Conservation (phyloP, 257 asterid species). For the Salvia miltiorrhiza region DNA sequence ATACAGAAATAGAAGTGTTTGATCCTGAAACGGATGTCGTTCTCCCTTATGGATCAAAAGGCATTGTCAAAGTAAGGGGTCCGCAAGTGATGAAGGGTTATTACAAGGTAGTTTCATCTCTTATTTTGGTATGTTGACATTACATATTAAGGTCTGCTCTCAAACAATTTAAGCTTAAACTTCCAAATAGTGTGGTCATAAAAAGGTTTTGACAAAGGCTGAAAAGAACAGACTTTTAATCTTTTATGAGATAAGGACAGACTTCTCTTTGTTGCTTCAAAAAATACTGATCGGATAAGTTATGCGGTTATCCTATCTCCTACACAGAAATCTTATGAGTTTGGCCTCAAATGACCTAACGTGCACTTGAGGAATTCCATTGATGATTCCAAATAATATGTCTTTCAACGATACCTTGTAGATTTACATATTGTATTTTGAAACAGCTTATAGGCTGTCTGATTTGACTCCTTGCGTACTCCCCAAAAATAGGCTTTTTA, state of each 20-base stretch:
- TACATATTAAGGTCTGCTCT: constrained; percentile 3
- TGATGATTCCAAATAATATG: background rate
- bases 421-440: too few relatives aligned
- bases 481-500: too few relatives aligned
- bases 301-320: background rate
- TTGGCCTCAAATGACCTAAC: background rate
- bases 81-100: constrained; percentile 94
- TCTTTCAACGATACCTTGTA: background rate
- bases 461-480: too few relatives aligned
- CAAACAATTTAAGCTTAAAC: background rate
- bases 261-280: background rate
- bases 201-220: background rate
- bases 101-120: constrained; percentile 54
- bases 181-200: background rate
- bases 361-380: background rate
- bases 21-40: constrained; percentile 66
- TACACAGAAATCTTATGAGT: background rate
- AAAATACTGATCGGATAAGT: background rate
- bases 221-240: background rate
- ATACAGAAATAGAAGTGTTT: constrained; percentile 72
- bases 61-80: constrained; percentile 82
- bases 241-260: background rate
- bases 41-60: constrained; percentile 70
- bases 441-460: too few relatives aligned
- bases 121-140: background rate